These are phyloP conservation scores for Cordyceps farinosa DNA, from an alignment of 2,329 filamentous ascomycete species.

Conservation along the genomic window DNA sequence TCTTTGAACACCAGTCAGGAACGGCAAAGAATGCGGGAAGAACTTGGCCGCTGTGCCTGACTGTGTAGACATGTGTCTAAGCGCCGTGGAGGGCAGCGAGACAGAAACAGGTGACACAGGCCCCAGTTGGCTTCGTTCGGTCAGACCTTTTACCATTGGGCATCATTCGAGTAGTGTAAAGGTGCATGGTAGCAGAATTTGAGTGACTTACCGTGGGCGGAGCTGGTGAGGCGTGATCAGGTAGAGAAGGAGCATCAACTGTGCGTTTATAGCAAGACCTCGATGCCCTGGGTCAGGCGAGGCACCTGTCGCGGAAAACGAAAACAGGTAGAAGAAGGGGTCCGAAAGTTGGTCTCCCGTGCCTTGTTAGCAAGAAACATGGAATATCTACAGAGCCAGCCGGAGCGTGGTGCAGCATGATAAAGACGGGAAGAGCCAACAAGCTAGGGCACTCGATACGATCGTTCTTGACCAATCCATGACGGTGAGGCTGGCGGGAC, in stretches of 20 bases:
- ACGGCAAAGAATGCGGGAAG: not conserved
- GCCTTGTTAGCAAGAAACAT: not conserved
- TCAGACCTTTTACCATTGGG: slow-evolving; percentile 64
- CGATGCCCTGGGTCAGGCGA: not conserved
- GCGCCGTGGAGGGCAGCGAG: not conserved
- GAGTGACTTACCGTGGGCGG: not conserved
- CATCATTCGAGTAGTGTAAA: slow-evolving; percentile 45
- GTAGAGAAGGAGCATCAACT: not conserved
- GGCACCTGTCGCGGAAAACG: not conserved
- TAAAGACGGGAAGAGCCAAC: not conserved
- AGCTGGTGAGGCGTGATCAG: not conserved
- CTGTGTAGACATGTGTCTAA: not conserved
- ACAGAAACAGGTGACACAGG: slow-evolving; percentile 25
- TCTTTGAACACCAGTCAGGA: not conserved
- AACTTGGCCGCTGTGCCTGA: not conserved
- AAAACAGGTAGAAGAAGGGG: not conserved
- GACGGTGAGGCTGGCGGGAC: not conserved
- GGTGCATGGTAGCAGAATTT: not conserved
- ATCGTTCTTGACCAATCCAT: not conserved
- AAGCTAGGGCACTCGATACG: not conserved
- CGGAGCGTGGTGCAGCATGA: not conserved
- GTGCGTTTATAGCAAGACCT: not conserved
- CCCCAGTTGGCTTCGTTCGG: slow-evolving; percentile 47
- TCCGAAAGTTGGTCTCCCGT: not conserved
- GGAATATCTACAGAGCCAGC: not conserved